These are phyloP conservation scores for Stellera chamaejasme DNA, from an alignment of 345 rosid genomes.

Conservation along the genomic window DNA sequence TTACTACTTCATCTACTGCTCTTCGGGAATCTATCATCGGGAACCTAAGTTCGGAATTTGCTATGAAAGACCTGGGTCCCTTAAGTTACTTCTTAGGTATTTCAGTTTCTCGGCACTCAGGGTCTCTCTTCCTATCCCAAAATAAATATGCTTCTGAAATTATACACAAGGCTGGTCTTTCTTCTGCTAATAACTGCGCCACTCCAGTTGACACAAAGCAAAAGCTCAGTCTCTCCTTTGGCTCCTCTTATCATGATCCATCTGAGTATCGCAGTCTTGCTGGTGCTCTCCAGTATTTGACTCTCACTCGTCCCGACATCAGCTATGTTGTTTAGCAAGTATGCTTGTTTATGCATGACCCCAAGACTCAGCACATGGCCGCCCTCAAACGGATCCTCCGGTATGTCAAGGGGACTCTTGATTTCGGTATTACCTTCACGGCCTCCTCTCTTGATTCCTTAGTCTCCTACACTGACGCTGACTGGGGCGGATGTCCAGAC, in stretches of 20 bases:
- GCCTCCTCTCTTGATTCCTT: too few relatives aligned
- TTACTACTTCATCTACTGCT: neutral
- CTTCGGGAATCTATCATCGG: neutral
- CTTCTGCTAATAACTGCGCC: fast-evolving
- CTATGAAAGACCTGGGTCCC: neutral
- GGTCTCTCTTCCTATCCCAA: neutral
- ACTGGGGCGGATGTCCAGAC: too few relatives aligned
- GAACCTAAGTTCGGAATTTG: neutral
- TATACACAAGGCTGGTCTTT: neutral
- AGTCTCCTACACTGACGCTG: too few relatives aligned
- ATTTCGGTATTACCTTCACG: too few relatives aligned
- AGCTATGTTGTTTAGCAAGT: too few relatives aligned
- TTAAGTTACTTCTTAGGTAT: slow-evolving; percentile 9
- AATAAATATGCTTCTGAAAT: neutral
- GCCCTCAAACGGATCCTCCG: too few relatives aligned
- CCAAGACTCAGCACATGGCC: too few relatives aligned
- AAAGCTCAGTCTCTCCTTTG: neutral
- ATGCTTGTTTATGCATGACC: too few relatives aligned
- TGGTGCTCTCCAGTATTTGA: too few relatives aligned
- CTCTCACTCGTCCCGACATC: too few relatives aligned
- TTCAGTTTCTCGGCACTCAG: neutral
- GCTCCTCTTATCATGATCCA: neutral
- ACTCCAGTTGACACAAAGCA: neutral
- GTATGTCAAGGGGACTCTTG: too few relatives aligned
- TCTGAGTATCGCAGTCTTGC: too few relatives aligned